Base-by-base conservation (phyloP, 768 basidiomycete species). In the Chalciporus sphaerocephalus region DNA sequence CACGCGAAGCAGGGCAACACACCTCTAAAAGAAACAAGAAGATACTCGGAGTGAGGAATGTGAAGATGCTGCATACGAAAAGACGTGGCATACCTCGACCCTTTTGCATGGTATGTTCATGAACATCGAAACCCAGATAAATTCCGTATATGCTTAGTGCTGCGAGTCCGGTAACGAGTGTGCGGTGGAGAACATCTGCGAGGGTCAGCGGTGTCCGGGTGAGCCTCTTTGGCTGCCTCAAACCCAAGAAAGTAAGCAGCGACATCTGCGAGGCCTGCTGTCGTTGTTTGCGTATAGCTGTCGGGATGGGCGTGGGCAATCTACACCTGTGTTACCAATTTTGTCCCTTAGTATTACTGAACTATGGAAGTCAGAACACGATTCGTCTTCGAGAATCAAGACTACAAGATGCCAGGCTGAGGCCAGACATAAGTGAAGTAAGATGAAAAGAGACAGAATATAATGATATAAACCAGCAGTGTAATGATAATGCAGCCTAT, bases 51-150 rank as follows among this genome's bases (percentile, higher is more conserved):
- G 6, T 54, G 13, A 37, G 46, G 38, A 40, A 25, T 12, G n/a
- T 22, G n/a, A 9, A 7, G 12, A 12, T 16, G 18, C 17, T 20
- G n/a, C 13, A 27, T 5, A 1, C 7, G 24, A 32, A 5, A n/a
- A 37, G 11, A 32, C 12, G 10, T 9, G 16, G 47, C 66, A 20
- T 24, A 66, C 64, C 64, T 61, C 46, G 56, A 18, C 64, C 64
- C 47, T 61, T 66, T 39, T 48, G 21, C 50, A 66, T 58, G 37
- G 65, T 57, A 21, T 66, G 64, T 9, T 40, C 51, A 20, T 66
- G 64, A 9, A 66, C 60, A 15, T 59, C 59, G 46, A 62, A 64
- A 12, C 66, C 64, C 25, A 66, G 38, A 47, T 65, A 66, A 16
- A 66, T 10, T 32, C 64, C 64, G 20, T 66, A 66, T 9, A 62